Conservation (phyloP, 106 monocot genomes). For the Vanilla planifolia region DNA sequence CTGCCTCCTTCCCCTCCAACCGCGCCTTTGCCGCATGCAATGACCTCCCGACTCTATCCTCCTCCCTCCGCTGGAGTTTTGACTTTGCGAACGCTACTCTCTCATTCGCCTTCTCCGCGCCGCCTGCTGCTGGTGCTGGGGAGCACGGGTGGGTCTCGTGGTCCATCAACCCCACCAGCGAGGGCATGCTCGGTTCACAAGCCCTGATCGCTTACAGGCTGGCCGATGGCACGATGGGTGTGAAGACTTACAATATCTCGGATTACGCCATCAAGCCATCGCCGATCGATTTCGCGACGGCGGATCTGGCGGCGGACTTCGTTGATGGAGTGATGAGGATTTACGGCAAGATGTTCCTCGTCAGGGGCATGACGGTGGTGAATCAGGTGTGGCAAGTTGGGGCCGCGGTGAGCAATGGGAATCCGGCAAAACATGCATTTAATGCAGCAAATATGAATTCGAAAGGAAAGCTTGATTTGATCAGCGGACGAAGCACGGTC, state of each 20-base stretch:
- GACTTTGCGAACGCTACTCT: slow-evolving; percentile 16
- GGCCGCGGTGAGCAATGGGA: slow-evolving; percentile 14
- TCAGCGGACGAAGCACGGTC: slow-evolving; percentile 8
- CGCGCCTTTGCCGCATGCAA: slow-evolving; percentile 45
- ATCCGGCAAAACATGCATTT: slow-evolving; percentile 36
- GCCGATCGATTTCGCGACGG: slow-evolving; percentile 32
- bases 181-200: slow-evolving; percentile 47
- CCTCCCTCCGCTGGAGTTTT: slow-evolving; percentile 63
- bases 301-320: slow-evolving; percentile 41
- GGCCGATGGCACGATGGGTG: slow-evolving; percentile 26
- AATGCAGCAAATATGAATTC: slow-evolving; percentile 38
- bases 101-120: slow-evolving; percentile 49
- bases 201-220: slow-evolving; percentile 47
- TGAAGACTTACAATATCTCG: slow-evolving; percentile 39
- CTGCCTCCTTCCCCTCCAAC: slow-evolving; percentile 21
- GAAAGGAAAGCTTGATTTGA: slow-evolving; percentile 47
- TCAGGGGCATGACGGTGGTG: slow-evolving; percentile 23
- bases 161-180: slow-evolving; percentile 50
- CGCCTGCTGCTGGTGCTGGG: slow-evolving; percentile 29
- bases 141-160: slow-evolving; percentile 76
- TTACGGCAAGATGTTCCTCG: slow-evolving; percentile 37
- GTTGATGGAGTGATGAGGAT: slow-evolving; percentile 33
- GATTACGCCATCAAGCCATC: slow-evolving; percentile 21
- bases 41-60: slow-evolving; percentile 43
- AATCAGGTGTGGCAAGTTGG: slow-evolving; percentile 89